Base-by-base conservation (phyloP, 2,329 filamentous ascomycete genomes). In the Xenoacremonium recifei region DNA sequence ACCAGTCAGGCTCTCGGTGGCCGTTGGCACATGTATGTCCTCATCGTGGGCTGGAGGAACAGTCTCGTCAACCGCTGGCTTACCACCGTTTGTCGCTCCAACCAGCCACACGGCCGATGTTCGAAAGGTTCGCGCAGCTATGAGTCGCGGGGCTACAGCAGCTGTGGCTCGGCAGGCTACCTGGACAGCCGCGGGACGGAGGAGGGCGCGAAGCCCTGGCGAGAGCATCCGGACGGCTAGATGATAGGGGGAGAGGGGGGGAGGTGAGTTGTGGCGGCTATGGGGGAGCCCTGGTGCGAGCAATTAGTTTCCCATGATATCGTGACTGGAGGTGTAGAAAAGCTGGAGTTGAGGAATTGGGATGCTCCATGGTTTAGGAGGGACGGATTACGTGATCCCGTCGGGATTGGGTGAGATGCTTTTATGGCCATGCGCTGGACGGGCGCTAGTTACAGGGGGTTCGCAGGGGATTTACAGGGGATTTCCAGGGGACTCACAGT, bases 221-320 rank as follows among this genome's bases (percentile, higher is more conserved):
- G 54, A 57, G 52, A 54, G 53, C 61, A 64, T 64, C 48, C 61
- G 57, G 48, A 44, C 58, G 56, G 45, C 37, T 58, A 49, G 39
- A 48, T 49, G 36, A 51, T 48, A 37, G 37, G 21, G 39, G 23
- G 34, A 19, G n/a, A 40, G 25, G 31, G 39, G 32, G 21, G 33
- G 21, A 17, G 17, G 16, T 23, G 16, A 35, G 32, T 19, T 47
- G 37, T 30, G 37, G 41, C 46, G 47, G 45, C 42, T 48, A 31
- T 50, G 29, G 21, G 41, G 17, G 36, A 51, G 50, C 44, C 44
- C 35, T 49, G 44, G 42, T n/a, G n/a, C 41, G 30, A 45, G 41
- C 45, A 50, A 53, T 47, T 9, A 27, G 13, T 27, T 51, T 46
- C 39, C 47, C 40, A 39, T 37, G 33, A 32, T 47, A 6, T 5